Evolutionary conservation across 2,329 filamentous ascomycete species (phyloP), one percentile per base, ranked within the genome.

Genomic region (Sporothrix schenckii): DNA sequence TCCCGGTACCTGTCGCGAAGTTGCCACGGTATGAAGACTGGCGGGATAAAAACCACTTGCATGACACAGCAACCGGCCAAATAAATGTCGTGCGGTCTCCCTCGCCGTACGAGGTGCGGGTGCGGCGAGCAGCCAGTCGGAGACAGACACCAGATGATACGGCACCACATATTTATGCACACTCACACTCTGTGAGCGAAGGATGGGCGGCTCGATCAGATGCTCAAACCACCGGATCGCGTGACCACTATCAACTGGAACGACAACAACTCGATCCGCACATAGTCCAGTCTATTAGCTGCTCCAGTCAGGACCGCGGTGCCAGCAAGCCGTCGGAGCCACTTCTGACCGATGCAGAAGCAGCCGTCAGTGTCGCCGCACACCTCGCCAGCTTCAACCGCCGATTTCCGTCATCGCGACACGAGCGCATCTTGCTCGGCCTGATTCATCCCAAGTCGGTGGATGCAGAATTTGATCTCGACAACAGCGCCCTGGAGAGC

Each of bases 371-470:
- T n/a, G 86, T 88, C 11, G 80, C 80, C 58, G 77, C 80, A 24
- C 83, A 87, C 72, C 78, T 87, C 65, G 78, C 80, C 52, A 79
- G 76, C 69, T 81, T 81, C 72, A 80, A 80, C 21, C 81, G 83
- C 27, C 80, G 83, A 58, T 80, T 79, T 69, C 80, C 81, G 14
- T 80, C 85, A 72, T 86, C 86, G 30, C 84, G 84, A 67, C 84
- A 87, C 69, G 85, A 85, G 72, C 83, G 87, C 52, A 88, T 89
- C 70, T 80, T 90, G 24, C 83, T 84, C 71, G 83, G 83, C 34
- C 82, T 89, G 66, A 87, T 90, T 75, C 83, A 81, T 68, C 86
- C 83, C 5, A 83, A 83, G 70, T 80, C 80, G 7, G 78, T 79
- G 6, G 78, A 80, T 5, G 80, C 81, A 24, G 82, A 84, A 52